These are phyloP conservation scores for Fusarium circinatum DNA, from an alignment of 2,329 filamentous ascomycete species.

Conservation along the genomic window DNA sequence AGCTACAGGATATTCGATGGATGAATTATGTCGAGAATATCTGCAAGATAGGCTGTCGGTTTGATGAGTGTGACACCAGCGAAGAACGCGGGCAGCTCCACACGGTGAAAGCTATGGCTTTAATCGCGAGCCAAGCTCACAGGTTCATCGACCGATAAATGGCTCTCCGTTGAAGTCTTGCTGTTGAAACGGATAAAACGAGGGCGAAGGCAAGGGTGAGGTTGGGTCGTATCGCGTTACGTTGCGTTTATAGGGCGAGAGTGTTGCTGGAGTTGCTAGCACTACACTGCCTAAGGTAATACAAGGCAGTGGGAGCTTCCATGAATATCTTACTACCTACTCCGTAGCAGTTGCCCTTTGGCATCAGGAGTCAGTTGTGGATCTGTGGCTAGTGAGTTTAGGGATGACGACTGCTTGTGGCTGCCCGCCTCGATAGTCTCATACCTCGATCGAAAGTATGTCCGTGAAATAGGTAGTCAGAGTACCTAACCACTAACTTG, in stretches of 20 bases:
- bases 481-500: background rate
- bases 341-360: slow-evolving; percentile 11
- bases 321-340: background rate
- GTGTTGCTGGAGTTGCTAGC: slow-evolving; percentile 26
- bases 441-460: background rate
- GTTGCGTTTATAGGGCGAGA: slow-evolving; percentile 1
- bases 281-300: background rate
- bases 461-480: background rate
- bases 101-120: slow-evolving; percentile 15
- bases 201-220: background rate
- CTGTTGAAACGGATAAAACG: background rate
- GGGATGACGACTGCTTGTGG: slow-evolving; percentile 31
- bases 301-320: slow-evolving; percentile 21
- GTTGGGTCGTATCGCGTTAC: background rate
- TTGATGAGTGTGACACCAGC: slow-evolving; percentile 20
- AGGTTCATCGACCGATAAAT: slow-evolving; percentile 17
- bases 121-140: slow-evolving; percentile 1
- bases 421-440: slow-evolving; percentile 3
- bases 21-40: slow-evolving; percentile 10
- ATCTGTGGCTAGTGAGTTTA: slow-evolving; percentile 1
- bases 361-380: slow-evolving; percentile 20
- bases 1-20: background rate
- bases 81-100: slow-evolving; percentile 14
- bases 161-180: background rate
- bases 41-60: slow-evolving; percentile 17